phyloP scores from a whole-genome alignment of 2,329 filamentous ascomycete genomes.

The Penicillium decumbens region DNA sequence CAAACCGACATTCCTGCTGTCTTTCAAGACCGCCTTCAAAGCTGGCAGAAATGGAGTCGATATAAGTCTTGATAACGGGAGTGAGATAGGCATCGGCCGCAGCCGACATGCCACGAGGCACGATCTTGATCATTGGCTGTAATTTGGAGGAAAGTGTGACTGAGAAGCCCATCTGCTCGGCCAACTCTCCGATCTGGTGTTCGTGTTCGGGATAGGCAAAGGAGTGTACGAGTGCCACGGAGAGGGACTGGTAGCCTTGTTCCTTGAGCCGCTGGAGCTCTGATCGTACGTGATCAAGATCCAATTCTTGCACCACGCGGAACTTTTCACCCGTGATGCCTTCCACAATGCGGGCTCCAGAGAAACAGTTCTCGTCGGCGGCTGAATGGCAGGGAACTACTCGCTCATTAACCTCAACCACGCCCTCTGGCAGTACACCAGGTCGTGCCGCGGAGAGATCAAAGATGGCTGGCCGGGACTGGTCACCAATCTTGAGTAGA shows the following conservation, averaged over 20 bases:
- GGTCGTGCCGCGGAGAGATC: conserved; percentile 81
- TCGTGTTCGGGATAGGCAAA: conserved; percentile 89
- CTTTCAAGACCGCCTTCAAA: conserved; percentile 77
- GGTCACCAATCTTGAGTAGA: conserved; percentile 82
- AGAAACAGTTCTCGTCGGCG: conserved; percentile 62
- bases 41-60: conserved; percentile 53
- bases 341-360: conserved; percentile 61
- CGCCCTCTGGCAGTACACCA: conserved; percentile 75
- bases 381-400: conserved; percentile 65
- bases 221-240: conserved; percentile 82
- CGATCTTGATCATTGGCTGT: conserved; percentile 81
- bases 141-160: conserved; percentile 74
- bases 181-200: conserved; percentile 69
- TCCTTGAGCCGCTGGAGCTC: conserved; percentile 65
- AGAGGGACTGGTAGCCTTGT: conserved; percentile 69
- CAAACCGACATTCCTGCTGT: conserved; percentile 69
- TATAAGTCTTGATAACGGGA: conserved; percentile 72
- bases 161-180: conserved; percentile 72
- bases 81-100: conserved; percentile 77
- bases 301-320: conserved; percentile 60
- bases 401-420: conserved; percentile 82
- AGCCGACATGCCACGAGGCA: conserved; percentile 70
- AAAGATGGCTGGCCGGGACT: conserved; percentile 84
- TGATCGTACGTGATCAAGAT: conserved; percentile 49
- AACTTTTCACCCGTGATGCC: conserved; percentile 63